phyloP scores from a whole-genome alignment of 2,329 filamentous ascomycete genomes.

The Sclerotinia glacialis region DNA sequence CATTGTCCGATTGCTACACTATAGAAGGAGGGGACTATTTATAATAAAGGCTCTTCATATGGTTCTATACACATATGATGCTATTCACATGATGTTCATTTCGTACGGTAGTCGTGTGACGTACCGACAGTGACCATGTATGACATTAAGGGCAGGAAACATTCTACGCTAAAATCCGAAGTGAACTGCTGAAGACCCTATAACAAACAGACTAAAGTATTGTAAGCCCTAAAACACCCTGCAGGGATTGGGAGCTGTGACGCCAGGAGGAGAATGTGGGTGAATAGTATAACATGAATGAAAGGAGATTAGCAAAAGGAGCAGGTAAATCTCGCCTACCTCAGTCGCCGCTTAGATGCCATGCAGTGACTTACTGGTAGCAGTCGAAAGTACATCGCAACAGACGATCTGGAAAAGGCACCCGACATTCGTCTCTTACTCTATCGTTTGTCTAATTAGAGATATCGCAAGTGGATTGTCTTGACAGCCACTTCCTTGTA shows the following conservation, averaged over 20 bases:
- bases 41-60: too few relatives aligned
- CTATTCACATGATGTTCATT: too few relatives aligned
- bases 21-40: too few relatives aligned
- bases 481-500: background rate
- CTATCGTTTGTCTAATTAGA: background rate
- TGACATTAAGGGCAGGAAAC: background rate
- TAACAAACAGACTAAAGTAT: background rate
- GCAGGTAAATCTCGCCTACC: background rate
- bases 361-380: background rate
- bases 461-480: background rate
- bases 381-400: background rate
- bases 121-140: background rate
- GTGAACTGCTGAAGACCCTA: background rate
- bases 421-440: background rate
- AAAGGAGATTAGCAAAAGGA: background rate
- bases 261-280: too few relatives aligned
- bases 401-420: background rate
- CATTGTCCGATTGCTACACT: too few relatives aligned
- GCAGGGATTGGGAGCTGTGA: background rate
- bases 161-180: background rate
- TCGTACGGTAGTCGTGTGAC: too few relatives aligned
- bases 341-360: background rate
- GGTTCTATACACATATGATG: too few relatives aligned
- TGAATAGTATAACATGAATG: background rate
- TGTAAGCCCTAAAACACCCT: background rate